phyloP scores from a whole-genome alignment of 129 eudicot species.

The Flaveria bidentis region DNA sequence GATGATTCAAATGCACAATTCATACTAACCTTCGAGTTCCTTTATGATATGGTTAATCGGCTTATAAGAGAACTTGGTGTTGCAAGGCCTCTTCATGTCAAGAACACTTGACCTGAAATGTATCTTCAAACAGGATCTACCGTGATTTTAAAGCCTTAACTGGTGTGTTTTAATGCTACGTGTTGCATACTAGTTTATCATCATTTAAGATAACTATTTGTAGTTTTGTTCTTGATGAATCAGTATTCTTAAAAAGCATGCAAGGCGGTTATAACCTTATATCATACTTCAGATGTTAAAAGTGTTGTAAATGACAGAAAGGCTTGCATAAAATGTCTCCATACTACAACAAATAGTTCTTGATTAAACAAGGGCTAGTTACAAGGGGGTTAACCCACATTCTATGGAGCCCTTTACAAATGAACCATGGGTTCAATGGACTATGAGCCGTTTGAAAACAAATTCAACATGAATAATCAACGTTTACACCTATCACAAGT shows the following conservation, averaged over 20 bases:
- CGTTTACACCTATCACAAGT: constrained; percentile 3
- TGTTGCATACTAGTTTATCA: constrained; percentile 23
- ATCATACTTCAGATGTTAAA: not conserved
- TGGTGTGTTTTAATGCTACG: not conserved
- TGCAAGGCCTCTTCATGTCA: constrained; percentile 63
- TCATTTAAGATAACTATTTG: constrained; percentile 2
- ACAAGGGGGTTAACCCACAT: constrained; percentile 21
- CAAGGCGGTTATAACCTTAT: too few relatives aligned
- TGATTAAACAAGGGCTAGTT: constrained; percentile 5
- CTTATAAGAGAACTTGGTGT: constrained; percentile 61
- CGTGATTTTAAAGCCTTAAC: constrained; percentile 14
- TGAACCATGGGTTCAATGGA: not conserved
- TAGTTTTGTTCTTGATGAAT: constrained; percentile 13
- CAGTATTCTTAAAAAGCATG: not conserved
- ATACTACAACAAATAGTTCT: not conserved
- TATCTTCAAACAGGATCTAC: constrained; percentile 34
- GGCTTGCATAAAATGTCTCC: not conserved
- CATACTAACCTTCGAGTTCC: constrained; percentile 67
- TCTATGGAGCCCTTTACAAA: constrained; percentile 22
- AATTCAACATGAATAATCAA: not conserved
- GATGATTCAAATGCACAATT: constrained; percentile 70
- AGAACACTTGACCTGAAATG: constrained; percentile 28
- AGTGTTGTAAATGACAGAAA: not conserved
- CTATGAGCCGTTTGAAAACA: constrained; percentile 10
- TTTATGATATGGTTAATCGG: constrained; percentile 60